Percentiles rank a stretch among this genome's conserved stretches.
Evolutionary conservation across 768 basidiomycete species (phyloP).

Genomic region (Boletus sp.): DNA sequence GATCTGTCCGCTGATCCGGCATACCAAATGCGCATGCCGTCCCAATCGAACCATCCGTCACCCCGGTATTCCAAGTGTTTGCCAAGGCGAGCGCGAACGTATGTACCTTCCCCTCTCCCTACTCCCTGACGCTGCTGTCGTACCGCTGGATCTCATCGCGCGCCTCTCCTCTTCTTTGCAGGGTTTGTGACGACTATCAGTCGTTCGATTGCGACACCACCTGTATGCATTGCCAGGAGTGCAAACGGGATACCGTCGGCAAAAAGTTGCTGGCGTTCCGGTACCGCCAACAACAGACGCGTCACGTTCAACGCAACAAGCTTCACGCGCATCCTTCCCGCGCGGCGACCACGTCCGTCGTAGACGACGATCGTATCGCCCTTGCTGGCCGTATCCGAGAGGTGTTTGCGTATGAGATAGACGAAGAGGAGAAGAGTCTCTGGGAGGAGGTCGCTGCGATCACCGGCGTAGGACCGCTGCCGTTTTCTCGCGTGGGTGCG

Average conservation of each 20-base stretch:
- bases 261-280: constrained; percentile 26
- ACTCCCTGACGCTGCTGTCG: not conserved
- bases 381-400: constrained; percentile 12
- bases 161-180: constrained; percentile 2
- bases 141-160: constrained; percentile 5
- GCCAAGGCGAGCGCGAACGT: constrained; percentile 27
- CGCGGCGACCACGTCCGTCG: not conserved
- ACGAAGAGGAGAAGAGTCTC: constrained; percentile 28
- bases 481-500: constrained; percentile 17
- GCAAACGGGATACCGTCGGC: constrained; percentile 27
- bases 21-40: constrained; percentile 23
- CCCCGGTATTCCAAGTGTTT: constrained; percentile 19
- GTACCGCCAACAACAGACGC: constrained; percentile 12
- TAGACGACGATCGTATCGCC: constrained; percentile 6
- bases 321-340: not conserved
- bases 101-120: constrained; percentile 7
- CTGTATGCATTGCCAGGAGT: constrained; percentile 29
- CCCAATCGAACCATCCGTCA: constrained; percentile 19
- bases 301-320: constrained; percentile 8
- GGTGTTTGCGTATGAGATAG: constrained; percentile 18
- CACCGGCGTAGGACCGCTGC: constrained; percentile 13
- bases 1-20: constrained; percentile 17
- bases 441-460: constrained; percentile 31
- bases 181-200: constrained; percentile 27
- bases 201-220: constrained; percentile 17